Conservation (phyloP, 1,139 yeast species). For the Suhomyces choctaworum region DNA sequence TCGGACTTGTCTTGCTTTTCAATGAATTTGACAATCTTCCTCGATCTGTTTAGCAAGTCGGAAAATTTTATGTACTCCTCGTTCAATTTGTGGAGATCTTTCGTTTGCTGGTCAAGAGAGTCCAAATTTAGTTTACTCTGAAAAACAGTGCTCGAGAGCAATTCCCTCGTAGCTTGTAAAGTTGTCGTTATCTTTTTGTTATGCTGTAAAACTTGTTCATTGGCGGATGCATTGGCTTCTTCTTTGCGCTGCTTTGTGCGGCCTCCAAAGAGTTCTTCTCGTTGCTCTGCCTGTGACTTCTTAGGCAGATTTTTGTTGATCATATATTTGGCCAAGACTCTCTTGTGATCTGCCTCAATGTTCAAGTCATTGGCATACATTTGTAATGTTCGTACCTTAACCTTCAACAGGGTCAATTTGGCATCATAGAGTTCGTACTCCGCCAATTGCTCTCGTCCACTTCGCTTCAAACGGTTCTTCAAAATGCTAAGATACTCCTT, state of each 20-base stretch:
- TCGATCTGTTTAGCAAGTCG: slow-evolving; percentile 53
- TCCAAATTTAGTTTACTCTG: slow-evolving; percentile 65
- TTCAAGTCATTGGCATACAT: slow-evolving; percentile 17
- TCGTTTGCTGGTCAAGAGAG: slow-evolving; percentile 59
- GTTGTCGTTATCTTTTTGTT: slow-evolving; percentile 56
- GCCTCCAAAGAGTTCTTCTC: slow-evolving; percentile 13
- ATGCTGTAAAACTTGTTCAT: slow-evolving; percentile 40
- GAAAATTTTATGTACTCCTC: slow-evolving; percentile 55
- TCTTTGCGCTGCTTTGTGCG: slow-evolving; percentile 4
- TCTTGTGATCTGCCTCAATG: slow-evolving; percentile 17
- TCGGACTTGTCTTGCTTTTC: slow-evolving; percentile 70
- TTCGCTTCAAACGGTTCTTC: slow-evolving; percentile 8
- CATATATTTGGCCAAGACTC: slow-evolving; percentile 18
- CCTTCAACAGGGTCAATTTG: slow-evolving; percentile 16
- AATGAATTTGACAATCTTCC: slow-evolving; percentile 57
- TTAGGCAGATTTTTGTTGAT: background rate
- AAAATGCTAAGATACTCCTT: slow-evolving; percentile 10
- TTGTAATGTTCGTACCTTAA: slow-evolving; percentile 20
- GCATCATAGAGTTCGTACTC: slow-evolving; percentile 16
- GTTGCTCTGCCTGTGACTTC: slow-evolving; percentile 5
- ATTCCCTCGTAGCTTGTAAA: slow-evolving; percentile 52
- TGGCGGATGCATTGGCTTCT: slow-evolving; percentile 8
- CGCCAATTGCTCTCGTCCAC: slow-evolving; percentile 7
- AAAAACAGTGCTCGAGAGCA: slow-evolving; percentile 54
- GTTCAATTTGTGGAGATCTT: slow-evolving; percentile 50